phyloP scores from a whole-genome alignment of 2,329 filamentous ascomycete species.

The Coniochaeta prunicola region DNA sequence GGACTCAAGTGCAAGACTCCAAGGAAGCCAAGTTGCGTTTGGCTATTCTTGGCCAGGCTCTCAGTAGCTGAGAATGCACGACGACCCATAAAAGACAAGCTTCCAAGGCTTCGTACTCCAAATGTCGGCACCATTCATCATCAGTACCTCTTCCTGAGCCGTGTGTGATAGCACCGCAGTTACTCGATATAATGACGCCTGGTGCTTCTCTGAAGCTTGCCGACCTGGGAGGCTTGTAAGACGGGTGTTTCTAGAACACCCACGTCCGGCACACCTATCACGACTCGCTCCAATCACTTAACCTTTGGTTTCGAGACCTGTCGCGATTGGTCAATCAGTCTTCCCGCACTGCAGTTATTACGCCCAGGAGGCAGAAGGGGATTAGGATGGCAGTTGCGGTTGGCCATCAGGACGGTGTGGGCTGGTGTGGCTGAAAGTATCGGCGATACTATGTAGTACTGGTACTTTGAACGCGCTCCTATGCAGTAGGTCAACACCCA shows the following conservation, averaged over 20 bases:
- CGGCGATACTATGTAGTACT: no score
- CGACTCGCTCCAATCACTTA: background rate
- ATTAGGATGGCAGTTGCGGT: background rate
- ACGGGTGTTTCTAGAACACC: no score
- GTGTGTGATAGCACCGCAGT: background rate
- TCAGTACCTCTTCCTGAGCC: background rate
- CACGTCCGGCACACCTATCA: background rate
- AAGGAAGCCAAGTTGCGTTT: background rate
- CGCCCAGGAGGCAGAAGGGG: no score
- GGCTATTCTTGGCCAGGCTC: background rate
- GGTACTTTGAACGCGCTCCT: background rate
- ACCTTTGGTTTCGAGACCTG: background rate
- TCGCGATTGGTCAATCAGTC: background rate
- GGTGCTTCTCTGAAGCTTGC: conserved; percentile 21
- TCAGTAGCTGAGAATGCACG: background rate
- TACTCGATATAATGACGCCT: conserved; percentile 8
- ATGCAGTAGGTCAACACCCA: no score
- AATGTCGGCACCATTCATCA: background rate
- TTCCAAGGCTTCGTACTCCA: no score
- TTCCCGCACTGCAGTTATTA: background rate
- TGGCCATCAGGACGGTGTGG: background rate
- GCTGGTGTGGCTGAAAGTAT: background rate
- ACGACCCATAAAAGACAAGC: background rate
- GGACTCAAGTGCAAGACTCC: background rate
- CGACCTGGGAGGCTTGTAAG: no score